Evolutionary conservation across 2,329 filamentous ascomycete genomes (phyloP), one percentile per base, ranked within the genome.

Genomic region (Pseudogymnoascus sp.): DNA sequence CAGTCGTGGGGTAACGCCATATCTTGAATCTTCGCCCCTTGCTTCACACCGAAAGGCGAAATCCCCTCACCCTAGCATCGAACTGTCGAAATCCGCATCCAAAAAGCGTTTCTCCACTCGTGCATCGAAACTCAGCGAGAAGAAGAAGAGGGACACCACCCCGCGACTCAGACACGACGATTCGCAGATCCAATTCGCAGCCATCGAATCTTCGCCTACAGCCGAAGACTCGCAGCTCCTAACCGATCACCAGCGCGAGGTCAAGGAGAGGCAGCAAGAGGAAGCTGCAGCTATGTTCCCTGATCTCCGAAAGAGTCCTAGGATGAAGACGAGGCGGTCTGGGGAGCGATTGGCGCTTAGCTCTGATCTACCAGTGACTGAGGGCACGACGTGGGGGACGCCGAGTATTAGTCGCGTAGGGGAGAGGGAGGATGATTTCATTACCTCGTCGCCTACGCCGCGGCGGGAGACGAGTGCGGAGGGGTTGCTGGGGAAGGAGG

Each of bases 181-280:
- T 74, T 96, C 91, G 0, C 91, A 96, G 70, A 82, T 96, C 25
- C 82, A 90, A 46, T 95, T 95, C 70, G 84, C 88, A 2, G 77
- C 85, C 0, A 88, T 93, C 56, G 82, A 84, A 31, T 84, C 86
- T 11, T 84, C 87, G 0, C 78, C 81, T 0, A 77, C 76, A 1
- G 73, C 81, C 2, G 76, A 80, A 4, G 87, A 90, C 63, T 91
- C 89, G 0, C 91, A 95, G 69, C 76, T 87, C 16, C 77, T 96
- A 59, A 96, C 91, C 0, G 89, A 93, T 37, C 84, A 86, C 46
- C 91, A 96, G 73, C 88, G 82, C 70, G 91, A 96, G 69, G 85
- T 93, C 44, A 84, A 86, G 53, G 86, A 90, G 69, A 82, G 88
- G 60, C 91, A 96, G 72, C 81, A 81, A 53, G 75, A 75, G 7